These are phyloP conservation scores for Entamoeba invadens DNA, from an alignment of 208 protist genomes.

Conservation along the genomic window DNA sequence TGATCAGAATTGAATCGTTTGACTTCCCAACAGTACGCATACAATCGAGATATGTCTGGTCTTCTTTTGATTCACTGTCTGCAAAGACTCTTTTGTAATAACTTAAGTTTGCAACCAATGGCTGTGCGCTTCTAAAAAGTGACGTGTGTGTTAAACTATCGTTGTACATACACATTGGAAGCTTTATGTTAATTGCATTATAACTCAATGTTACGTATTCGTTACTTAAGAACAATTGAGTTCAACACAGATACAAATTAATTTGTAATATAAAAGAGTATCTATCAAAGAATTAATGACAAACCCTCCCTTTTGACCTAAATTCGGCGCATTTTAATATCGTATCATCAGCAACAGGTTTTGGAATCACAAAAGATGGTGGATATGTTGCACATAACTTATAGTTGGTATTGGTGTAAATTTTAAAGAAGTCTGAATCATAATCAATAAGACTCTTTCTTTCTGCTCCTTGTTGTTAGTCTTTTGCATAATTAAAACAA, in stretches of 20 bases:
- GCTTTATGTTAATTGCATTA: not conserved
- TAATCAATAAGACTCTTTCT: not conserved
- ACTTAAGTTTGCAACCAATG: not conserved
- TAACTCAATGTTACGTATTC: not conserved
- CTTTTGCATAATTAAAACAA: not conserved
- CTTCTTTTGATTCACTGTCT: not conserved
- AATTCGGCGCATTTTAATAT: not conserved
- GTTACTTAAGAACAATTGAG: too few relatives aligned
- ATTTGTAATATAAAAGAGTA: not conserved
- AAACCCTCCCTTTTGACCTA: constrained; percentile 4
- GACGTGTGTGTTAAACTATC: not conserved
- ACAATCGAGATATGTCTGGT: not conserved
- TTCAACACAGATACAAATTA: too few relatives aligned
- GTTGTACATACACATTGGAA: not conserved
- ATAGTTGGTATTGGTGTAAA: not conserved
- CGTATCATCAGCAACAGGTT: not conserved
- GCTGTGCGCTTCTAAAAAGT: not conserved
- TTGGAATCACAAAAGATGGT: not conserved
- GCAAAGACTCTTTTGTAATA: not conserved
- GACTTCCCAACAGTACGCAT: not conserved
- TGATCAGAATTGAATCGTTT: not conserved
- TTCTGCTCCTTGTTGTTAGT: not conserved
- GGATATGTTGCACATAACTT: constrained; percentile 4
- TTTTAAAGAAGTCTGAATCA: not conserved
- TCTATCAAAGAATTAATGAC: not conserved